Conservation (phyloP, 352 stramenopile species). For the Globisporangium iwayamae region DNA sequence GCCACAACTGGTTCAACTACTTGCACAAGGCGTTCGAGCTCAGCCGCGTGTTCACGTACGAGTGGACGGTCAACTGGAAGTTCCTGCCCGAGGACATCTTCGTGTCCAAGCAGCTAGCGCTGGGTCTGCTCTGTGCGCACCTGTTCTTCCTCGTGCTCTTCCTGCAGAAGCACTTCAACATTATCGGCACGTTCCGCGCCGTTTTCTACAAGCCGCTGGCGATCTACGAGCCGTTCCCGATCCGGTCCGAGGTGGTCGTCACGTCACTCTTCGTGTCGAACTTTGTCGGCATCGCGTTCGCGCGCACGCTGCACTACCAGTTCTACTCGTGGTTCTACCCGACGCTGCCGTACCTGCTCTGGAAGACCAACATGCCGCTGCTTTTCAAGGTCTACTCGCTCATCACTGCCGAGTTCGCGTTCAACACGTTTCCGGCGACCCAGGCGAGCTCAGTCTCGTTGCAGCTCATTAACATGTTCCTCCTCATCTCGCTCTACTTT, state of each 20-base stretch:
- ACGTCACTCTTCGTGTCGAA: constrained; percentile 91
- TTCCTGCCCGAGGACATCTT: constrained; percentile 81
- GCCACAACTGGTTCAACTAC: constrained; percentile 93
- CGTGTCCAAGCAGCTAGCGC: constrained; percentile 61
- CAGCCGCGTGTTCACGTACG: constrained; percentile 96
- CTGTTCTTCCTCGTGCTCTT: constrained; percentile 73
- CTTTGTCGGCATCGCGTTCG: constrained; percentile 96
- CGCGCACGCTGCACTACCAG: constrained; percentile 98
- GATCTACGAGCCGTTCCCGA: constrained; percentile 76
- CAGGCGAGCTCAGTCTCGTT: constrained; percentile 87
- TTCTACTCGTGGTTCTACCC: constrained; percentile 97
- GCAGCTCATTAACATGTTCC: constrained; percentile 88
- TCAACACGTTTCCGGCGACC: constrained; percentile 96
- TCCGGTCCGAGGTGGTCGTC: constrained; percentile 80
- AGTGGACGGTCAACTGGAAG: constrained; percentile 99
- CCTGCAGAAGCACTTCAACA: constrained; percentile 81
- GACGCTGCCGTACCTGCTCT: constrained; percentile 93
- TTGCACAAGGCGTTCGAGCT: constrained; percentile 97
- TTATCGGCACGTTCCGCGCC: constrained; percentile 67
- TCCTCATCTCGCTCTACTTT: constrained; percentile 78
- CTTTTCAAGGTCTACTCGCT: constrained; percentile 84
- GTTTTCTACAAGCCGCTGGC: constrained; percentile 68
- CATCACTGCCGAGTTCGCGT: constrained; percentile 87
- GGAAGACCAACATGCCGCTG: constrained; percentile 82
- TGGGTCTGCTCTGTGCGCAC: constrained; percentile 55